Base-by-base conservation (phyloP, 192 early-diverging fungal genomes). In the Diversispora epigaea region DNA sequence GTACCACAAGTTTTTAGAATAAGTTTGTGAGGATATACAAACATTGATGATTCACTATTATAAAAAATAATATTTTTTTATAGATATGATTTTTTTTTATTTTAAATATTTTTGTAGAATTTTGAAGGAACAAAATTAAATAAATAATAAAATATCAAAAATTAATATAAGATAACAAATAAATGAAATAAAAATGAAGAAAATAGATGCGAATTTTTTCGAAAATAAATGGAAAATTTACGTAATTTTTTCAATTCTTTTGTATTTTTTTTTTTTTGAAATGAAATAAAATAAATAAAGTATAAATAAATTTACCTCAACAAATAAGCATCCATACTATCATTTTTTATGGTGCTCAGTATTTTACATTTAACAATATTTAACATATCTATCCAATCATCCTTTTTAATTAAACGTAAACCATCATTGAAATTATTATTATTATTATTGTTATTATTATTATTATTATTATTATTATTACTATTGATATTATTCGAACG, bases 1-100 rank as follows among this genome's bases (percentile, higher is more conserved):
- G 97, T 97, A 19, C 97, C 97, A 82, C 97, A 99, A 12, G 97
- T 99, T 86, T 99, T 99, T 71, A 99, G 84, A 60, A 99, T 93
- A 44, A 99, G 73, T 75, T 94, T 93, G 86, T 97, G 91, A n/a
- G 91, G 89, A 79, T 95, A 97, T 17, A 99, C 94, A 83, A 99
- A 99, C 89, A 99, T 93, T 57, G 95, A 96, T 15, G 94, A 96
- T 85, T 99, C 97, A 83, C 94, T 87, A 70, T 21, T 47, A 17
- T 25, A 60, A 49, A n/a, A 25, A 22, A 8, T n/a, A 12, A 40
- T 44, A 44, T 58, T 39, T 50, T 32, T n/a, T n/a, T n/a, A n/a
- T n/a, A n/a, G n/a, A n/a, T n/a, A n/a, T n/a, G n/a, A n/a, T n/a
- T n/a, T n/a, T 12, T 21, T 43, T 15, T 68, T 44, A 14, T 63